Percentiles rank a stretch among this genome's conserved stretches.
phyloP scores from a whole-genome alignment of 176 grass and related monocot species.

The Areca catechu region DNA sequence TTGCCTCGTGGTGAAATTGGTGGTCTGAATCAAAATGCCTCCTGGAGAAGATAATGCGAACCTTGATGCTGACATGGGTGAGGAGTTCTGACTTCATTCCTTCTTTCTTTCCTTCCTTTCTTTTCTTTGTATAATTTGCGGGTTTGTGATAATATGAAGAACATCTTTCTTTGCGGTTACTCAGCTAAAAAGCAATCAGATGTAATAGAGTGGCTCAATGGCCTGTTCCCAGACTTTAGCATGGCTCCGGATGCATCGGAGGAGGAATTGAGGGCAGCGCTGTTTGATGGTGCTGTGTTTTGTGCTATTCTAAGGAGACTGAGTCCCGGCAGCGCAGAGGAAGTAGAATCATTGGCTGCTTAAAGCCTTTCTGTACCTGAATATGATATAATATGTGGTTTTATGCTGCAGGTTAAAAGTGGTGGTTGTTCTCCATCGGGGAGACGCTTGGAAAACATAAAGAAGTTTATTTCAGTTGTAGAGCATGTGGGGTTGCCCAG shows the following conservation, averaged over 20 bases:
- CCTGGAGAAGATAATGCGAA: too few relatives aligned
- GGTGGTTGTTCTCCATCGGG: neutral
- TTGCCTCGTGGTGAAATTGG: too few relatives aligned
- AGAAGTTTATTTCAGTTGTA: slow-evolving; percentile 27
- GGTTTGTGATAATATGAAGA: too few relatives aligned
- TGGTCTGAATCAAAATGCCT: too few relatives aligned
- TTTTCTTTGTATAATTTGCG: too few relatives aligned
- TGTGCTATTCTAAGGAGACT: slow-evolving; percentile 26
- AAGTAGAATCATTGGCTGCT: slow-evolving; percentile 10
- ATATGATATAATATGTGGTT: neutral
- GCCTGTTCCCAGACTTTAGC: slow-evolving; percentile 14
- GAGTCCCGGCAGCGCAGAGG: slow-evolving; percentile 5
- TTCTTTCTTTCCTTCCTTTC: too few relatives aligned
- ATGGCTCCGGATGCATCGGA: slow-evolving; percentile 28
- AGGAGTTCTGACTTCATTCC: too few relatives aligned
- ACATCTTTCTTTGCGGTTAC: too few relatives aligned
- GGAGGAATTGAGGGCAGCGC: slow-evolving; percentile 18
- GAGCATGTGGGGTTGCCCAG: slow-evolving; percentile 31
- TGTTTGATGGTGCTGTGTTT: slow-evolving; percentile 38
- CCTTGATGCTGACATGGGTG: too few relatives aligned
- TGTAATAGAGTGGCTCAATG: slow-evolving; percentile 34
- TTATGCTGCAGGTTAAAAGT: neutral
- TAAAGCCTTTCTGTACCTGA: too few relatives aligned
- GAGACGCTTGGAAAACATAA: slow-evolving; percentile 21
- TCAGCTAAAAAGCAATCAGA: slow-evolving; percentile 42